Evolutionary conservation across 495 filamentous ascomycete genomes (phyloP).

Genomic region (Penicillium simplicissimum): DNA sequence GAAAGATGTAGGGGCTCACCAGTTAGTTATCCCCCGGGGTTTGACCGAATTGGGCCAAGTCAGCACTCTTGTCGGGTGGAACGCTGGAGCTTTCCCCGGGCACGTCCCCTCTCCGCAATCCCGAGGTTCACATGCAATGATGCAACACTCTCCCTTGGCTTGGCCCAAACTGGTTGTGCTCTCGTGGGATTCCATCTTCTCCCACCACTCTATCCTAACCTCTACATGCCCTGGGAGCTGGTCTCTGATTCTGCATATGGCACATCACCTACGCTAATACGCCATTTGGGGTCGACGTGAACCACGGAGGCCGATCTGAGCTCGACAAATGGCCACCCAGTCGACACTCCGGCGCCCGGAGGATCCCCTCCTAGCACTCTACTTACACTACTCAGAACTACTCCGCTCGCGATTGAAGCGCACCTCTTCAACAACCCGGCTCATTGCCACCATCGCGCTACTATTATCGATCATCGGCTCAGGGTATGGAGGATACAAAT

Average conservation of each 20-base stretch:
- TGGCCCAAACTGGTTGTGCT: slow-evolving; percentile 15
- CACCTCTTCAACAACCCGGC: slow-evolving; percentile 66
- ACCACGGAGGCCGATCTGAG: slow-evolving; percentile 13
- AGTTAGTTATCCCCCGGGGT: background rate
- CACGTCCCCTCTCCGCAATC: slow-evolving; percentile 31
- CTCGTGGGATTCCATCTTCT: slow-evolving; percentile 3
- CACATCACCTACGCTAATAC: slow-evolving; percentile 10
- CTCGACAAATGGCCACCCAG: slow-evolving; percentile 72
- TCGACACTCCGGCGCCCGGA: slow-evolving; percentile 74
- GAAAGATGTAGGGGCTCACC: too few relatives aligned
- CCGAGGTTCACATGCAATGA: slow-evolving; percentile 42
- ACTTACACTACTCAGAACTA: slow-evolving; percentile 64
- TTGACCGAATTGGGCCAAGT: background rate
- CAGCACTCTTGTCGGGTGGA: too few relatives aligned
- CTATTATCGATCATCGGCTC: slow-evolving; percentile 71
- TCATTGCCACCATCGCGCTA: slow-evolving; percentile 73
- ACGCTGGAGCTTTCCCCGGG: slow-evolving; percentile 21
- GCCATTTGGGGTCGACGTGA: slow-evolving; percentile 11
- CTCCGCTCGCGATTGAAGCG: slow-evolving; percentile 59
- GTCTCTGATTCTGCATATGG: slow-evolving; percentile 17
- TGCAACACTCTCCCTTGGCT: slow-evolving; percentile 23
- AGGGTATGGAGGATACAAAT: slow-evolving; percentile 72
- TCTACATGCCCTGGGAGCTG: slow-evolving; percentile 6
- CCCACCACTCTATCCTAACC: background rate
- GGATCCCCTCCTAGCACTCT: slow-evolving; percentile 68